phyloP scores from a whole-genome alignment of 805 yeast genomes.

The Maudiozyma turicensis region DNA sequence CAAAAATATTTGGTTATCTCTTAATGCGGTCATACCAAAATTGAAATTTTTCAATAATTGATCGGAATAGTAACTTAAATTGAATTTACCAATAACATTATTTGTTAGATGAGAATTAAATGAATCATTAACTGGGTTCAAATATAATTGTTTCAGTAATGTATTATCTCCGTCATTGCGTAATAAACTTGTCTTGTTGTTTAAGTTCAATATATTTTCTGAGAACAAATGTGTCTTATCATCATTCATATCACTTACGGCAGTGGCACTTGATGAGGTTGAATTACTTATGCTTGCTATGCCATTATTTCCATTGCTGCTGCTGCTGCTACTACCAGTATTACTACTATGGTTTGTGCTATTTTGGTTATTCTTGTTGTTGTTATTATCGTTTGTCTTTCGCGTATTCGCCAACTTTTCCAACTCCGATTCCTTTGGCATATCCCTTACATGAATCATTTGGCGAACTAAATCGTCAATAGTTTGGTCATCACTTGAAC shows the following conservation, averaged over 20 bases:
- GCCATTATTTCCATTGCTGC: not conserved
- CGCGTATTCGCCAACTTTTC: not conserved
- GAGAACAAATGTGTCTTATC: too few species aligned
- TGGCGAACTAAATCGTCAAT: slow-evolving; percentile 1
- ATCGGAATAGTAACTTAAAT: not conserved
- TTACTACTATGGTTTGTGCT: not conserved
- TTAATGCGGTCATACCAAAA: not conserved
- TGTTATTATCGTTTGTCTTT: too few species aligned
- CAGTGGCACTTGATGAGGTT: not conserved
- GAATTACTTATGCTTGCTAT: not conserved
- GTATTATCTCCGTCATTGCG: not conserved
- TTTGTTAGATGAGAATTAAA: not conserved
- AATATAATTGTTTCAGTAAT: not conserved
- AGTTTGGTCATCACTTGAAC: not conserved
- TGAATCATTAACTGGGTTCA: not conserved
- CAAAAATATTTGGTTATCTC: not conserved
- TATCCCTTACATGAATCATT: slow-evolving; percentile 1
- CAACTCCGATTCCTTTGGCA: not conserved
- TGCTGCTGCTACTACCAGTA: too few species aligned
- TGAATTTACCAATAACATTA: not conserved
- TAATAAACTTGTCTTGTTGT: not conserved
- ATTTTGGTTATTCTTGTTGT: not conserved
- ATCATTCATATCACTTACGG: not conserved
- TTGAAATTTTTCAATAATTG: slow-evolving; percentile 1
- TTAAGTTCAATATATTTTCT: not conserved